phyloP scores from a whole-genome alignment of 805 yeast genomes.

The Yamadazyma paraphyllophila region DNA sequence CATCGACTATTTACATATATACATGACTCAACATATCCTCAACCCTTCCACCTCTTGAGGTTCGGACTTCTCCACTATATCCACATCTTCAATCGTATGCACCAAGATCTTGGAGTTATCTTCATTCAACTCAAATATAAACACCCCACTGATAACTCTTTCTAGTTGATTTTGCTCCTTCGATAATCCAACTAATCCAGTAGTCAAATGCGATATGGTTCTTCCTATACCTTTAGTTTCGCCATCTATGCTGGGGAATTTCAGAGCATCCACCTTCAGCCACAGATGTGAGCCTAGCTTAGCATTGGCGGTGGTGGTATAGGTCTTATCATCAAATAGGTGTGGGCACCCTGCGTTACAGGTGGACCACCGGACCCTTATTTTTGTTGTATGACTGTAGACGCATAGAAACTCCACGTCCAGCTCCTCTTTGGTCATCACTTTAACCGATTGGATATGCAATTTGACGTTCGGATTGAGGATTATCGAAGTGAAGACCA shows the following conservation, averaged over 20 bases:
- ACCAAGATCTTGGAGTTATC: slow-evolving; percentile 54
- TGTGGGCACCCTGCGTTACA: slow-evolving; percentile 53
- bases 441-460: slow-evolving; percentile 47
- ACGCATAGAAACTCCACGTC: slow-evolving; percentile 28
- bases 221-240: slow-evolving; percentile 13
- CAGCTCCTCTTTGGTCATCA: slow-evolving; percentile 10
- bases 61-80: slow-evolving; percentile 48
- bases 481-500: slow-evolving; percentile 54
- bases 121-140: slow-evolving; percentile 61
- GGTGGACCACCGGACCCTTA: slow-evolving; percentile 57
- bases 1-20: neutral
- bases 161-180: slow-evolving; percentile 30
- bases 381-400: slow-evolving; percentile 45
- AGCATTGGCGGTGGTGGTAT: slow-evolving; percentile 37
- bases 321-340: slow-evolving; percentile 21
- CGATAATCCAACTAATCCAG: slow-evolving; percentile 33
- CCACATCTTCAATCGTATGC: slow-evolving; percentile 67
- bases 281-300: slow-evolving; percentile 40
- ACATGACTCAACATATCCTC: slow-evolving; percentile 22
- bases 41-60: slow-evolving; percentile 25
- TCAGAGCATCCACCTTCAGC: slow-evolving; percentile 32
- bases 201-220: slow-evolving; percentile 28
- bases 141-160: slow-evolving; percentile 52
- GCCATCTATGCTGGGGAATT: slow-evolving; percentile 6
- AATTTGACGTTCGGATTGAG: slow-evolving; percentile 51